Base-by-base conservation (phyloP, 176 grass and related monocot species). In the Oropetium thomaeum region DNA sequence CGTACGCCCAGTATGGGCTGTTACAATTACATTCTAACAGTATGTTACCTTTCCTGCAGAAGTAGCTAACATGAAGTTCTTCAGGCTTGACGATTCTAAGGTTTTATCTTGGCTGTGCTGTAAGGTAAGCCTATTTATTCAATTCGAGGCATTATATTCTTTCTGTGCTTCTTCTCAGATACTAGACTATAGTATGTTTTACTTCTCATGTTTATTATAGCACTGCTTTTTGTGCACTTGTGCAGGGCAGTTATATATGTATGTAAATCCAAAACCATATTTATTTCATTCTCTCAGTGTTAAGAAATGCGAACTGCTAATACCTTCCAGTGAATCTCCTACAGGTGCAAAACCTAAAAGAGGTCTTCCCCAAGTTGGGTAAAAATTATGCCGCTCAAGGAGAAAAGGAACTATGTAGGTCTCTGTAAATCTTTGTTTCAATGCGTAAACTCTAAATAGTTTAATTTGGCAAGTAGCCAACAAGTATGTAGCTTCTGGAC, bases 301-400 rank as follows among this genome's bases (percentile, higher is more conserved):
- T 69, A 5, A 41, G 13, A 41, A 65, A 31, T 43, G 29, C 28
- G 13, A 41, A 65, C 38, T 42, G 25, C 29, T 34, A 60, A 37
- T 77, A 57, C 31, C 9, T 58, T 69, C 39, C 47, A 26, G 55
- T 77, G 1, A 86, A 59, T 79, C 5, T 84, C 55, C 80, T 81
- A 73, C 84, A 99, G 96, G 91, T 92, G 51, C 60, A 90, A 34
- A 81, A 86, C 58, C 69, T 99, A 69, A 95, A 99, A 87, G 82
- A 87, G 71, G 67, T 86, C 59, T 86, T 99, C 68, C 83, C 82
- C 41, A 90, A 88, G 73, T 79, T 95, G 70, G 77, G 89, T 62
- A 95, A 95, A 86, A 99, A 99, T 75, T 95, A 90, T 84, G 87
- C 87, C 55, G 91, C 91, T 68, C 96, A 92, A 84, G 89, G 84